Conservation (phyloP, 306 rosid species). For the Pueraria montana region DNA sequence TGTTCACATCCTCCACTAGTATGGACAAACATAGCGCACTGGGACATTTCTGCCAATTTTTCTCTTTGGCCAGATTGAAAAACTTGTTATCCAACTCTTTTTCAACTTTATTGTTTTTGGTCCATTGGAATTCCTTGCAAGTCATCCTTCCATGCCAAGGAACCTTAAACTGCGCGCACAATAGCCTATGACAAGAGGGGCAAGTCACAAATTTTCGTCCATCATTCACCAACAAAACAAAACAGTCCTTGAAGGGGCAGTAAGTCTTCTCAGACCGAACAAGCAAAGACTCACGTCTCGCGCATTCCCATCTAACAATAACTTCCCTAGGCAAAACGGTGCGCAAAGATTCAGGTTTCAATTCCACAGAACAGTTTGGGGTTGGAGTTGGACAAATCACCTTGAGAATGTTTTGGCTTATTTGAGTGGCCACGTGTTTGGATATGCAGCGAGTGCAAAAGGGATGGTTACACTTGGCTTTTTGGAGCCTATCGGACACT, state of each 20-base stretch:
- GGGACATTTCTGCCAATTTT: slow-evolving; percentile 26
- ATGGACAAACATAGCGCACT: slow-evolving; percentile 18
- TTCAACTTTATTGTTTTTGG: background rate
- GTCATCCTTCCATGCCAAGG: slow-evolving; percentile 31
- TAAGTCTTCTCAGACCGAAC: background rate
- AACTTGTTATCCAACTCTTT: background rate
- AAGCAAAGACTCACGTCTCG: background rate
- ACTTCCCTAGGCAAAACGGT: too few species aligned
- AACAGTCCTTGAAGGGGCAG: slow-evolving; percentile 41
- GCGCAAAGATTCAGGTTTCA: too few species aligned
- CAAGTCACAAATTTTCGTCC: background rate
- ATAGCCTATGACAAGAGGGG: too few species aligned
- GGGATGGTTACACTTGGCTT: too few species aligned
- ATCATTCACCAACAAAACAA: slow-evolving; percentile 31
- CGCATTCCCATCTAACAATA: too few species aligned
- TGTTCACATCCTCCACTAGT: slow-evolving; percentile 44
- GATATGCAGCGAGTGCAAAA: too few species aligned
- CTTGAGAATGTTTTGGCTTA: too few species aligned
- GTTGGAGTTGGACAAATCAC: too few species aligned
- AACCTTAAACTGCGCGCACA: slow-evolving; percentile 45
- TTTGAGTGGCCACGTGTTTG: too few species aligned
- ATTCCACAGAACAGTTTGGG: too few species aligned
- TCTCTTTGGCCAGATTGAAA: background rate
- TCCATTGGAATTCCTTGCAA: slow-evolving; percentile 23
- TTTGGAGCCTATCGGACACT: too few species aligned